A percentile compares a stretch with the other conserved stretches of the same genome.
Conservation (phyloP, 192 early-diverging fungal species). For the Coemansia sp. region DNA sequence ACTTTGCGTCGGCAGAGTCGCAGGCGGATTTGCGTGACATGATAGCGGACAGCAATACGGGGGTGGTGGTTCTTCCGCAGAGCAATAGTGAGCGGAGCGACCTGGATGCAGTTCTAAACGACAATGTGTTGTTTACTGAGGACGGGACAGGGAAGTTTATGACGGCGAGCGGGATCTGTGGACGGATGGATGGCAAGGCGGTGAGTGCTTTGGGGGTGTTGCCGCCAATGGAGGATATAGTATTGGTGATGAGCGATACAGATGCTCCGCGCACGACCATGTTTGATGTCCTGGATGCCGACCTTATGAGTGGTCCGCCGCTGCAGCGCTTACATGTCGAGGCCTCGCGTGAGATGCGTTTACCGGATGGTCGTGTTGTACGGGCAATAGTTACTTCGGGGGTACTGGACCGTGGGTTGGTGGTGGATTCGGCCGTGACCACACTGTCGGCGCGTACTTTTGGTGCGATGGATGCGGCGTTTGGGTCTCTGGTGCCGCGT, state of each 20-base stretch:
- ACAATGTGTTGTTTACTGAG: conserved; percentile 37
- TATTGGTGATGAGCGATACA: conserved; percentile 16
- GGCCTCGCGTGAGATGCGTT: background rate
- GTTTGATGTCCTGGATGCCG: conserved; percentile 34
- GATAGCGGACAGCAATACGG: conserved; percentile 24
- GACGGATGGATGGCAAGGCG: conserved; percentile 17
- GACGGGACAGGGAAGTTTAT: conserved; percentile 19
- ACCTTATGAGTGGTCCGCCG: conserved; percentile 3
- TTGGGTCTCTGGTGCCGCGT: conserved; percentile 18
- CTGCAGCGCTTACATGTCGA: conserved; percentile 17
- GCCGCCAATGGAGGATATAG: conserved; percentile 42
- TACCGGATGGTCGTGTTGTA: conserved; percentile 18
- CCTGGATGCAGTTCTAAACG: conserved; percentile 25
- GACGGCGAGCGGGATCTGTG: conserved; percentile 36
- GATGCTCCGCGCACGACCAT: conserved; percentile 35
- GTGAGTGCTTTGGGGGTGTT: conserved; percentile 36
- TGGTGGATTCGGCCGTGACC: conserved; percentile 42
- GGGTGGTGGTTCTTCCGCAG: conserved; percentile 15
- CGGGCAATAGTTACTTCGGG: conserved; percentile 19
- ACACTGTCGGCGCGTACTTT: conserved; percentile 24
- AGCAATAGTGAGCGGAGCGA: conserved; percentile 1
- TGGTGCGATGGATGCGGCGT: conserved; percentile 18
- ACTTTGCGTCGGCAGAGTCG: conserved; percentile 22
- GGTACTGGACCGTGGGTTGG: conserved; percentile 23
- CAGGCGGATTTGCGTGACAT: conserved; percentile 33